phyloP scores from a whole-genome alignment of 805 yeast species.

The Candida ulmi region DNA sequence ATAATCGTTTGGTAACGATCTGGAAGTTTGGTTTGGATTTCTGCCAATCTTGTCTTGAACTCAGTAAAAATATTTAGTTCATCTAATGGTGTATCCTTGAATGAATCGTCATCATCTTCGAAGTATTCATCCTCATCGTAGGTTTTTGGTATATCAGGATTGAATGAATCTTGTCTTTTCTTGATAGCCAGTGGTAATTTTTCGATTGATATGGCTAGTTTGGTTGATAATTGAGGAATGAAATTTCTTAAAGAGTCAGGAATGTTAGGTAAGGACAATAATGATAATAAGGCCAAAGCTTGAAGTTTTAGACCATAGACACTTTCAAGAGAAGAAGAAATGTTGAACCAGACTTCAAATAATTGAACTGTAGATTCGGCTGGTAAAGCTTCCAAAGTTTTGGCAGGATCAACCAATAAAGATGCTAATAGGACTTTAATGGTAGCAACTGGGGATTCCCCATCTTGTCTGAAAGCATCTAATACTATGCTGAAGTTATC shows the following conservation, averaged over 20 bases:
- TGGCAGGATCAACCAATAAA: constrained; percentile 54
- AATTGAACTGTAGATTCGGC: constrained; percentile 40
- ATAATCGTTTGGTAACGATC: constrained; percentile 35
- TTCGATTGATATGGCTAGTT: constrained; percentile 45
- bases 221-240: constrained; percentile 45
- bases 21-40: constrained; percentile 41
- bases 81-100: constrained; percentile 77
- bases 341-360: constrained; percentile 60
- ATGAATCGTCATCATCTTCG: constrained; percentile 65
- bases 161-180: constrained; percentile 54
- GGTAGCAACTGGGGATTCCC: constrained; percentile 37
- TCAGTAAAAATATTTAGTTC: constrained; percentile 61
- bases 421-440: constrained; percentile 59
- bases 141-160: constrained; percentile 32
- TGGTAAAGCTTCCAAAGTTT: constrained; percentile 45
- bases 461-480: constrained; percentile 16
- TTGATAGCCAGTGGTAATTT: constrained; percentile 69
- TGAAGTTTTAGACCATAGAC: constrained; percentile 79
- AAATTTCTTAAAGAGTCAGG: constrained; percentile 31
- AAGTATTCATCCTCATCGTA: constrained; percentile 45
- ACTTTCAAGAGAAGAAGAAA: constrained; percentile 43
- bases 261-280: constrained; percentile 36
- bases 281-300: constrained; percentile 55
- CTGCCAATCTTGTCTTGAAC: constrained; percentile 49
- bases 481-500: constrained; percentile 12